phyloP scores from a whole-genome alignment of 2,329 filamentous ascomycete genomes.

The Elsinoe ampelina region DNA sequence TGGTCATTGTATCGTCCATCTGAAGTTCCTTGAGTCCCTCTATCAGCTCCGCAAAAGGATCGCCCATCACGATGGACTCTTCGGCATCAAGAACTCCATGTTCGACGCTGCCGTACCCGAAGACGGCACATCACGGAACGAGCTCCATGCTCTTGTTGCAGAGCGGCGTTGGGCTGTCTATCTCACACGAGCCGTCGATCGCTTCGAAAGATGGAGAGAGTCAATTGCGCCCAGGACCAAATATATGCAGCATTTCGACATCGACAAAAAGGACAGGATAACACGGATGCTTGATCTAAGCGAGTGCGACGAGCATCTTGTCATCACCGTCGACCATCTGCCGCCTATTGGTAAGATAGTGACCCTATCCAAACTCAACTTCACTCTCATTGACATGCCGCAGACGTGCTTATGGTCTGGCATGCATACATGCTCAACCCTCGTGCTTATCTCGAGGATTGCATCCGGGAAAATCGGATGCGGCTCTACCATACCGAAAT shows the following conservation, averaged over 20 bases:
- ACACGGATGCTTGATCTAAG: not conserved
- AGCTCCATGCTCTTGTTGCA: slow-evolving; percentile 32
- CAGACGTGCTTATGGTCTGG: slow-evolving; percentile 70
- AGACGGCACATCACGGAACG: not conserved
- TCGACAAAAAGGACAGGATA: not conserved
- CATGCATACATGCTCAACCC: slow-evolving; percentile 74
- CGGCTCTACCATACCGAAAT: slow-evolving; percentile 53
- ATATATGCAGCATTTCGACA: not conserved
- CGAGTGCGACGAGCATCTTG: slow-evolving; percentile 16
- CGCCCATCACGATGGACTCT: slow-evolving; percentile 58
- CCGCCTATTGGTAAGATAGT: slow-evolving; percentile 49
- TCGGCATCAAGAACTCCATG: slow-evolving; percentile 36
- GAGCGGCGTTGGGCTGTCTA: slow-evolving; percentile 69
- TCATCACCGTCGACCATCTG: slow-evolving; percentile 34
- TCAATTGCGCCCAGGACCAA: slow-evolving; percentile 22
- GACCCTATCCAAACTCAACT: not conserved
- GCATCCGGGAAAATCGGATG: slow-evolving; percentile 49
- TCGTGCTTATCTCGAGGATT: slow-evolving; percentile 63
- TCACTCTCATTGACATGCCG: slow-evolving; percentile 13
- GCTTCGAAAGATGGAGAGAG: slow-evolving; percentile 60
- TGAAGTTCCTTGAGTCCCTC: slow-evolving; percentile 62
- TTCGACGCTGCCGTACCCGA: slow-evolving; percentile 23
- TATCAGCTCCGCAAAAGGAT: slow-evolving; percentile 58
- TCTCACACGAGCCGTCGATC: slow-evolving; percentile 56
- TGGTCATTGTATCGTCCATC: slow-evolving; percentile 59